A percentile compares a stretch with the other conserved stretches of the same genome.
Evolutionary conservation across 805 yeast genomes (phyloP).

Genomic region (Zygoascus bituminiphila): DNA sequence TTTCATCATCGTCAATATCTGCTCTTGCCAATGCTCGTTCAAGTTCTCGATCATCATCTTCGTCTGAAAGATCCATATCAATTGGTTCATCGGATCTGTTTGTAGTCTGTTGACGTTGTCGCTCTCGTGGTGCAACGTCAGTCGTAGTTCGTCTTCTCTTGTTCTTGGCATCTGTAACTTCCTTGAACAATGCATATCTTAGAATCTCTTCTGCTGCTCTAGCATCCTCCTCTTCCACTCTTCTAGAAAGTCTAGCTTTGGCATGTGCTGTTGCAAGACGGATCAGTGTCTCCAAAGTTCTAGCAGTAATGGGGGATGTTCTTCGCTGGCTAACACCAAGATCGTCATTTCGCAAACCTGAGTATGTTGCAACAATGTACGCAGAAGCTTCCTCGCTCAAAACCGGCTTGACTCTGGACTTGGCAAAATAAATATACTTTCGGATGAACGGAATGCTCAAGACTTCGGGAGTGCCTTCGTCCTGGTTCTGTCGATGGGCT

Average conservation of each 20-base stretch:
- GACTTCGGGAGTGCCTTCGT: constrained; percentile 32
- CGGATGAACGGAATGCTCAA: constrained; percentile 78
- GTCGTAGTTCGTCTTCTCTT: constrained; percentile 28
- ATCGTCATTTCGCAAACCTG: constrained; percentile 75
- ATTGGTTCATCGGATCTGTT: background rate
- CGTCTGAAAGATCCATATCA: constrained; percentile 36
- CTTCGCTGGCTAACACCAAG: constrained; percentile 35
- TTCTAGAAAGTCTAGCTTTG: constrained; percentile 76
- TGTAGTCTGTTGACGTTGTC: background rate
- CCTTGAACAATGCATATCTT: constrained; percentile 80
- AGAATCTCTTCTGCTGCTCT: constrained; percentile 75
- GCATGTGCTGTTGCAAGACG: constrained; percentile 97
- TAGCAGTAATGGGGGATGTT: constrained; percentile 95
- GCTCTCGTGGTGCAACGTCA: background rate
- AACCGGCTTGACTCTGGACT: constrained; percentile 75
- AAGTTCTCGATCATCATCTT: constrained; percentile 31
- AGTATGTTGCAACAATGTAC: constrained; percentile 70
- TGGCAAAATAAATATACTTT: constrained; percentile 90
- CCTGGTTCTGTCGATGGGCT: constrained; percentile 14
- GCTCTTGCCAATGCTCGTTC: constrained; percentile 38
- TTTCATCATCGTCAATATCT: constrained; percentile 46
- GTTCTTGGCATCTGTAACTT: constrained; percentile 37
- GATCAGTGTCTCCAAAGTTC: constrained; percentile 91
- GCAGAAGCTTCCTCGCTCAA: constrained; percentile 70
- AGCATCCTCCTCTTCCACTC: constrained; percentile 72